Evolutionary conservation across 768 basidiomycete genomes (phyloP), one percentile per base, ranked within the genome.

Genomic region (Termitomyces sp.): DNA sequence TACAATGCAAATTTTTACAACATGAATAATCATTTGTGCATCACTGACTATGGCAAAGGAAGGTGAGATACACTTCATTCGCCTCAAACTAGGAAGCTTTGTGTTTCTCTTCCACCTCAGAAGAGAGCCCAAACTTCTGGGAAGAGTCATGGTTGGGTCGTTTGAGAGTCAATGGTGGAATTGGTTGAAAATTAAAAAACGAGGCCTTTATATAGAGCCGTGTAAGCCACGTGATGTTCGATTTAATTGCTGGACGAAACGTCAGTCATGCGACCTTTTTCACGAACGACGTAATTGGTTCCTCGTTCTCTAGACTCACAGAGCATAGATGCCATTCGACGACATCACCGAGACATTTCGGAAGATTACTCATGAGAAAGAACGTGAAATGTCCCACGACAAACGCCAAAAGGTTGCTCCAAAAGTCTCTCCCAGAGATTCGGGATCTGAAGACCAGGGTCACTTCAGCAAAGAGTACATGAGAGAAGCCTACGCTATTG

Each of bases 401-500:
- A 87, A 85, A 68, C 76, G 82, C 60, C 79, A 77, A 65, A 87
- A 79, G 69, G 61, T 77, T 46, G 62, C 67, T 35, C n/a, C 38
- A 32, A 74, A 72, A 60, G 67, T 67, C 23, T 58, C 69, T 49
- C 70, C 63, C 61, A 66, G 62, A 36, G 78, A 78, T 58, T 66
- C 59, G 13, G 73, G 75, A 64, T 26, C n/a, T 57, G 75, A 75
- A 51, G 74, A 73, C 51, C 70, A 76, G 63, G 67, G 69, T 30
- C 68, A 72, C 20, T 70, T 85, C 58, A 83, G 80, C 62, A 88
- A 86, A 71, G 81, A 84, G 64, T 95, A 88, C 71, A 67, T 93
- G 55, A 71, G 78, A 58, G 91, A 95, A 67, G 93, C 88, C 7
- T 88, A 92, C 68, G 81, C 78, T 44, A 83, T 94, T 63, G 92